Evolutionary conservation across 2,329 filamentous ascomycete genomes (phyloP), one percentile per base, ranked within the genome.

Genomic region (Chrysoporthe austroafricana): DNA sequence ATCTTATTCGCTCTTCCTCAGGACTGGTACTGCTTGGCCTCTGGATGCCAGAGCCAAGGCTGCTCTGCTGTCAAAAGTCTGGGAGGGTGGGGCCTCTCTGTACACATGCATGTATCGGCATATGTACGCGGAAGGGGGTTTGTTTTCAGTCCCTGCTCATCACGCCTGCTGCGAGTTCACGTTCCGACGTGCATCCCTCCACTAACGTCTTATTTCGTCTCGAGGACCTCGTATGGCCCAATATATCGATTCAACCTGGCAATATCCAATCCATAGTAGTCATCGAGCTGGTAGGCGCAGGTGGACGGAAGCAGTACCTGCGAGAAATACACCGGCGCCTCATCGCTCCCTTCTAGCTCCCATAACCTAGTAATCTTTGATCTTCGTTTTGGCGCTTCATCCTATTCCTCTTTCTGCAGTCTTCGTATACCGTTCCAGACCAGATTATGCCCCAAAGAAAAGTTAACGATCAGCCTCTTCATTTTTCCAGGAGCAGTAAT

Each of bases 51-150:
- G 44, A 46, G 44, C 16, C 44, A 46, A 46, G 44, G 44, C 44
- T 46, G 44, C 44, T 46, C 44, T 46, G 44, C 16, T 46, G 14
- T 46, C 44, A 46, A 46, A 46, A 46, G 44, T 14, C 44, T 46
- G 44, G 44, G 44, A 46, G 44, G 44, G 44, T 46, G 44, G 44
- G 54, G 54, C 34, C 54, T 58, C 39, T 60, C 36, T 26, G 36
- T 43, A 14, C 39, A 44, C 1, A 26, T 26, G 26, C 21, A 43
- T 59, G 36, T 32, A 43, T 11, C 16, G 18, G 36, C 57, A 59
- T 59, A 59, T 59, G 14, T 59, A 9, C 32, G 13, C 18, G 18
- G 36, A 60, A n/a, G n/a, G 57, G 57, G 39, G 7, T 44, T 60
- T 21, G 16, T 60, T 16, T 60, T 44, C 36, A 32, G 44, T 58